Conservation (phyloP, 1,284 basidiomycete genomes). For the Testicularia cyperi region DNA sequence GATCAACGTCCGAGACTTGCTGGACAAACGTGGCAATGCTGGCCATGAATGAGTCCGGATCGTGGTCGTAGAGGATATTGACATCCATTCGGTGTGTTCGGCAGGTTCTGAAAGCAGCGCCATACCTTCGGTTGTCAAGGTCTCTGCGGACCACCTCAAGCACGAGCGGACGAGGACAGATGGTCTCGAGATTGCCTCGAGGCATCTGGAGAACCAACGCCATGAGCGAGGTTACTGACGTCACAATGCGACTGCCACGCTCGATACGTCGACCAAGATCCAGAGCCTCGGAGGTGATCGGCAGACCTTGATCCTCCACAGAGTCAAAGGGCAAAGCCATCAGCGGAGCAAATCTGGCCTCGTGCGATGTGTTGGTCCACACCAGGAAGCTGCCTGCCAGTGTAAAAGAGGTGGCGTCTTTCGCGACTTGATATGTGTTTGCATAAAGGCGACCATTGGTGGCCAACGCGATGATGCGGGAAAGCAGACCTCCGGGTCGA, state of each 20-base stretch:
- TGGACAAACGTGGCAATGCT: slow-evolving; percentile 68
- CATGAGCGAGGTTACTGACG: slow-evolving; percentile 67
- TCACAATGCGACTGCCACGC: slow-evolving; percentile 55
- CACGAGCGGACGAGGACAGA: slow-evolving; percentile 88
- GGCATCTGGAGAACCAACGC: slow-evolving; percentile 87
- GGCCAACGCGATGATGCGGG: slow-evolving; percentile 67
- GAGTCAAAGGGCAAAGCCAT: slow-evolving; percentile 43
- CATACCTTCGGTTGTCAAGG: slow-evolving; percentile 65
- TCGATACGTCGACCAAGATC: slow-evolving; percentile 52
- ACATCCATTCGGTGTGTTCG: slow-evolving; percentile 91
- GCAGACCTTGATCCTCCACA: slow-evolving; percentile 1
- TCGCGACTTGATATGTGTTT: slow-evolving; percentile 63
- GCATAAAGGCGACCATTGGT: slow-evolving; percentile 69
- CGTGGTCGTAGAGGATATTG: slow-evolving; percentile 80
- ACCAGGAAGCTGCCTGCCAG: slow-evolving; percentile 80
- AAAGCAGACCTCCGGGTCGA: slow-evolving; percentile 1
- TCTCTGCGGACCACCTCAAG: slow-evolving; percentile 65
- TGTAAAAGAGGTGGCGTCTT: slow-evolving; percentile 76
- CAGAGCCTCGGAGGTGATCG: slow-evolving; percentile 12
- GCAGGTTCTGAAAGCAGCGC: slow-evolving; percentile 84
- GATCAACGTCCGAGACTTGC: slow-evolving; percentile 84
- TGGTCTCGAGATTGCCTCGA: slow-evolving; percentile 91
- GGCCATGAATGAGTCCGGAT: slow-evolving; percentile 70
- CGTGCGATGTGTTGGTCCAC: slow-evolving; percentile 82
- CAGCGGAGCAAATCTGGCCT: slow-evolving; percentile 74